phyloP scores from a whole-genome alignment of 352 stramenopile species.

The Phytophthora hybrid region DNA sequence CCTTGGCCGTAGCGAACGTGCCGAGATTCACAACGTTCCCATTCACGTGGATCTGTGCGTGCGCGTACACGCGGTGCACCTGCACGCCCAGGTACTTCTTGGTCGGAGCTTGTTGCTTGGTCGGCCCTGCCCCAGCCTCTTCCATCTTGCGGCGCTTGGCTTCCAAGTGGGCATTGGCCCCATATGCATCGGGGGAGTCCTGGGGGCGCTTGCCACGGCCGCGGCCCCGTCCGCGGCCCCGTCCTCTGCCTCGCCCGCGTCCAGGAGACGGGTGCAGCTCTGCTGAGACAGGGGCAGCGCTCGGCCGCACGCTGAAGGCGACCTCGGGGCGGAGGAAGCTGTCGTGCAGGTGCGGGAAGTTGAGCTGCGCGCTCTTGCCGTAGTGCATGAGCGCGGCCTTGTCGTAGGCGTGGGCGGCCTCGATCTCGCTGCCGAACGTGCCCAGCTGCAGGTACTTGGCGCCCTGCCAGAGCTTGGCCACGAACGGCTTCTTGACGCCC shows the following conservation, averaged over 20 bases:
- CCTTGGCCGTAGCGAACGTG: slow-evolving; percentile 70
- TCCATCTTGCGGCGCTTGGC: slow-evolving; percentile 52
- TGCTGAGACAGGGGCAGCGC: neutral
- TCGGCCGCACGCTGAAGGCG: slow-evolving; percentile 36
- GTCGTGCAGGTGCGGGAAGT: slow-evolving; percentile 83
- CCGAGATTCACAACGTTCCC: slow-evolving; percentile 81
- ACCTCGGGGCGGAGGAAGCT: slow-evolving; percentile 61
- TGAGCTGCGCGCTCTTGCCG: slow-evolving; percentile 72
- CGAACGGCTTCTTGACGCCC: slow-evolving; percentile 84
- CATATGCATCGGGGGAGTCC: slow-evolving; percentile 40
- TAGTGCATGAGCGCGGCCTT: slow-evolving; percentile 77
- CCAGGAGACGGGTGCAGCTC: slow-evolving; percentile 31
- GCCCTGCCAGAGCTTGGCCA: slow-evolving; percentile 75
- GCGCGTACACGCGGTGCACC: slow-evolving; percentile 74
- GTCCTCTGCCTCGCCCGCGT: slow-evolving; percentile 45
- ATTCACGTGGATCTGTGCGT: slow-evolving; percentile 85
- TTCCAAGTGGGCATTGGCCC: slow-evolving; percentile 17
- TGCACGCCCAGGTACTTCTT: slow-evolving; percentile 82
- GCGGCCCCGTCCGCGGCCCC: slow-evolving; percentile 58
- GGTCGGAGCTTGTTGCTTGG: slow-evolving; percentile 40
- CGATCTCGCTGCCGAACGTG: slow-evolving; percentile 80
- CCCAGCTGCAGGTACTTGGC: slow-evolving; percentile 74
- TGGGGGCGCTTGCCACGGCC: slow-evolving; percentile 68
- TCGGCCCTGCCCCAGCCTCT: neutral
- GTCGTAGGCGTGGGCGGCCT: slow-evolving; percentile 86